phyloP scores from a whole-genome alignment of 306 rosid genomes.

The Sophora flavescens region DNA sequence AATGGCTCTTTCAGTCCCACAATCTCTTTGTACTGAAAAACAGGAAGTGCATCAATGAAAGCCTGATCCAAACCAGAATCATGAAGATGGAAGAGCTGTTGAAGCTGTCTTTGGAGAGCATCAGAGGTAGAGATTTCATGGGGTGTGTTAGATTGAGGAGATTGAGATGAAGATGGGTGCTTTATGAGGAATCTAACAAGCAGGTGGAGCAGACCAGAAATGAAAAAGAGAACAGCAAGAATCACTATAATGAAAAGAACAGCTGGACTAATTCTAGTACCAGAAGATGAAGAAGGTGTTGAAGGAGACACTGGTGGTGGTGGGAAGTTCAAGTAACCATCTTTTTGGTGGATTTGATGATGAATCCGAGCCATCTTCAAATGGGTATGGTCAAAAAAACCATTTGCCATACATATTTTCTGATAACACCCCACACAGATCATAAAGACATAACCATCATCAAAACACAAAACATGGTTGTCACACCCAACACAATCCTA shows the following conservation, averaged over 20 bases:
- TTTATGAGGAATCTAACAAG: conserved; percentile 93
- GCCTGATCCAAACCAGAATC: conserved; percentile 98
- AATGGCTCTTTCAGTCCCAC: conserved; percentile 90
- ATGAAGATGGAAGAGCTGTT: conserved; percentile 94
- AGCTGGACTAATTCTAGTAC: conserved; percentile 90
- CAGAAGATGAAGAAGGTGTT: conserved; percentile 64
- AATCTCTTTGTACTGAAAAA: conserved; percentile 87
- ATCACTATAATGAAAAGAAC: conserved; percentile 93
- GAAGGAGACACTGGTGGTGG: conserved; percentile 62
- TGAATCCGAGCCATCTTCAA: conserved; percentile 81
- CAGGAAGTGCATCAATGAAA: conserved; percentile 97
- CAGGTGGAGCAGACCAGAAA: conserved; percentile 93
- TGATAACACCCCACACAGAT: conserved; percentile 63
- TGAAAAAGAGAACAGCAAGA: conserved; percentile 88
- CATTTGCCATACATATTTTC: conserved; percentile 50
- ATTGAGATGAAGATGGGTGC: conserved; percentile 74
- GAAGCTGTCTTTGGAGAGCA: conserved; percentile 94
- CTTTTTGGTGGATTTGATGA: conserved; percentile 68
- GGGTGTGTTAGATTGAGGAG: conserved; percentile 67
- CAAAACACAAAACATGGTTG: conserved; percentile 43
- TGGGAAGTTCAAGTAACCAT: conserved; percentile 73
- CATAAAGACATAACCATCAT: conserved; percentile 42
- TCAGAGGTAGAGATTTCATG: conserved; percentile 85
- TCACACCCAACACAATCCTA: conserved; percentile 51
- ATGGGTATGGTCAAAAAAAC: conserved; percentile 68